Evolutionary conservation across 805 yeast genomes (phyloP).

Genomic region (Candida odintsovae): DNA sequence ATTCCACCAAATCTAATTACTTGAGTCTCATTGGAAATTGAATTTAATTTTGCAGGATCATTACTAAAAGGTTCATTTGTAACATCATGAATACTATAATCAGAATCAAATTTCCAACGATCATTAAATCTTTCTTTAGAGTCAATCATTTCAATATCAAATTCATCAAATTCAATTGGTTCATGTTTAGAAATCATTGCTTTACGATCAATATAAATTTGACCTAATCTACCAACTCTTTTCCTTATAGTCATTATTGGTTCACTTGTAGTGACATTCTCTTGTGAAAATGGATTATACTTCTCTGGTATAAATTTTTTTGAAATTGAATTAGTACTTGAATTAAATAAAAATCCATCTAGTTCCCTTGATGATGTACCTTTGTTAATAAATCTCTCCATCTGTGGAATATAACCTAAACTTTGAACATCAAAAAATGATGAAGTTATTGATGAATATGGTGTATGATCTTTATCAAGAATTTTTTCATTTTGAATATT

Average conservation of each 20-base stretch:
- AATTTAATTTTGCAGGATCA: conserved; percentile 81
- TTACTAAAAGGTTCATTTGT: conserved; percentile 49
- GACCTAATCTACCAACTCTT: conserved; percentile 68
- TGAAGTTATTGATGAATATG: conserved; percentile 75
- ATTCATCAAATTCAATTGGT: conserved; percentile 31
- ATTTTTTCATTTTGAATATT: conserved; percentile 43
- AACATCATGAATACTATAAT: conserved; percentile 31
- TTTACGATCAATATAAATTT: conserved; percentile 70
- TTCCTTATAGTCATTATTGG: conserved; percentile 58
- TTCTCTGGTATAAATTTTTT: conserved; percentile 28
- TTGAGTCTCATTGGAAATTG: conserved; percentile 81
- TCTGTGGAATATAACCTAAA: conserved; percentile 38
- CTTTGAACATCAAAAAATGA: conserved; percentile 61
- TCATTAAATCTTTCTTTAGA: conserved; percentile 44
- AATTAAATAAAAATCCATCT: conserved; percentile 24
- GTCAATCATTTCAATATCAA: conserved; percentile 29
- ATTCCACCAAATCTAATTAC: conserved; percentile 87
- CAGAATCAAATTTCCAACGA: conserved; percentile 65
- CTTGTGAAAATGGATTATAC: conserved; percentile 29
- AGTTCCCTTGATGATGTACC: conserved; percentile 24
- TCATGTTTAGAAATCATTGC: conserved; percentile 39
- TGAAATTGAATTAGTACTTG: conserved; percentile 17
- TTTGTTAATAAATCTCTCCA: conserved; percentile 18
- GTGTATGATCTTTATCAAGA: conserved; percentile 58
- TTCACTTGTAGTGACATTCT: conserved; percentile 31